A percentile compares a stretch with the other conserved stretches of the same genome.
phyloP scores from a whole-genome alignment of 1,139 yeast genomes.

The Magnusiomyces tetraspermus region DNA sequence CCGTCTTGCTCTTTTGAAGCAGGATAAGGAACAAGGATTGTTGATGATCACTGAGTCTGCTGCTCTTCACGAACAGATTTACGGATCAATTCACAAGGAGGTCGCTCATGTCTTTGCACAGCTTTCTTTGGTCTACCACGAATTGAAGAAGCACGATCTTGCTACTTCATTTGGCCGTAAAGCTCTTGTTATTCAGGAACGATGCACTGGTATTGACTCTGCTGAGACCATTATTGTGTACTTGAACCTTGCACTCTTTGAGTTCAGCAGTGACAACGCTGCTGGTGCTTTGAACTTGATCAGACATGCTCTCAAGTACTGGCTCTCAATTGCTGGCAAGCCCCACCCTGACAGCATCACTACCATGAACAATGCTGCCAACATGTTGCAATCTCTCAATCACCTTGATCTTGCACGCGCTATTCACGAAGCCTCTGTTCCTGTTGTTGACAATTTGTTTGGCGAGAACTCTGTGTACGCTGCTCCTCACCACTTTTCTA shows the following conservation, averaged over 20 bases:
- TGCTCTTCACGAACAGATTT: slow-evolving; percentile 69
- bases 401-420: slow-evolving; percentile 40
- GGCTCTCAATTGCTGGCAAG: slow-evolving; percentile 45
- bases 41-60: slow-evolving; percentile 58
- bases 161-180: slow-evolving; percentile 66
- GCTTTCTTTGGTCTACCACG: slow-evolving; percentile 59
- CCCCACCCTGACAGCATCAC: slow-evolving; percentile 64
- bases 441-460: slow-evolving; percentile 39
- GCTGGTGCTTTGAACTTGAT: slow-evolving; percentile 56
- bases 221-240: slow-evolving; percentile 65
- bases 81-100: slow-evolving; percentile 71
- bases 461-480: slow-evolving; percentile 53
- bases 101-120: slow-evolving; percentile 63
- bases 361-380: slow-evolving; percentile 56
- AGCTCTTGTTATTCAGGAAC: slow-evolving; percentile 65
- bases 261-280: slow-evolving; percentile 50
- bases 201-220: slow-evolving; percentile 73
- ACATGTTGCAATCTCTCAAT: slow-evolving; percentile 47
- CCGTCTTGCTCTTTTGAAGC: slow-evolving; percentile 23
- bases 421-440: slow-evolving; percentile 43
- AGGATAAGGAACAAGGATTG: slow-evolving; percentile 30
- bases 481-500: slow-evolving; percentile 53
- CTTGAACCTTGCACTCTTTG: slow-evolving; percentile 66
- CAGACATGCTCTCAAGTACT: slow-evolving; percentile 49
- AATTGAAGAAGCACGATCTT: slow-evolving; percentile 45